Percentiles rank a stretch among this genome's conserved stretches.
Conservation (phyloP, 352 stramenopile species). For the Globisporangium irregulare region DNA sequence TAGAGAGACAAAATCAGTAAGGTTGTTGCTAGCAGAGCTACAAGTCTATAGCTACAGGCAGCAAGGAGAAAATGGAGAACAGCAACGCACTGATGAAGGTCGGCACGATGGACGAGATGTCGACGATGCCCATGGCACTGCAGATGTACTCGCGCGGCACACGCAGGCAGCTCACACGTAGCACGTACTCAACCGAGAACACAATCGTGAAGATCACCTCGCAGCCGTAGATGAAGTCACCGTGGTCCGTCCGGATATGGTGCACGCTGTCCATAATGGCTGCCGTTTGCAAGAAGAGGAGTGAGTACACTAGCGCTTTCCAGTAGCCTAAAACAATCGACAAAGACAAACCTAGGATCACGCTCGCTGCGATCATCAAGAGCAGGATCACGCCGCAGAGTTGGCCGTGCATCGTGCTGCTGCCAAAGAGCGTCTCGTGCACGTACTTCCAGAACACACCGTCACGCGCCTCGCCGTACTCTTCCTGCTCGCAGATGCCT, state of each 20-base stretch:
- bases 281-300: conserved; percentile 10
- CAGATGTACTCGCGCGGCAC: conserved; percentile 42
- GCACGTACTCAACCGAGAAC: conserved; percentile 42
- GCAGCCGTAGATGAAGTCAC: conserved; percentile 33
- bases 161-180: conserved; percentile 35
- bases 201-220: conserved; percentile 46
- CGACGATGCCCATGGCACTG: conserved; percentile 48
- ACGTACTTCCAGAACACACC: conserved; percentile 49
- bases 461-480: conserved; percentile 31
- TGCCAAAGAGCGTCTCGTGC: conserved; percentile 71
- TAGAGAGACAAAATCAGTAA: neutral
- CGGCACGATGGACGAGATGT: conserved; percentile 47
- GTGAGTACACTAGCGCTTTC: neutral
- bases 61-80: neutral
- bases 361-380: conserved; percentile 70
- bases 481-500: conserved; percentile 30
- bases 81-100: conserved; percentile 39
- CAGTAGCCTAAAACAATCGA: neutral
- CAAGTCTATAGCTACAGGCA: neutral
- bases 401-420: conserved; percentile 54
- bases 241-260: conserved; percentile 41
- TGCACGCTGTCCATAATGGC: conserved; percentile 70
- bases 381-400: conserved; percentile 55
- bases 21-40: neutral
- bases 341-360: conserved; percentile 46